These are phyloP conservation scores for Collybiopsis luxurians DNA, from an alignment of 768 basidiomycete species.

Conservation along the genomic window DNA sequence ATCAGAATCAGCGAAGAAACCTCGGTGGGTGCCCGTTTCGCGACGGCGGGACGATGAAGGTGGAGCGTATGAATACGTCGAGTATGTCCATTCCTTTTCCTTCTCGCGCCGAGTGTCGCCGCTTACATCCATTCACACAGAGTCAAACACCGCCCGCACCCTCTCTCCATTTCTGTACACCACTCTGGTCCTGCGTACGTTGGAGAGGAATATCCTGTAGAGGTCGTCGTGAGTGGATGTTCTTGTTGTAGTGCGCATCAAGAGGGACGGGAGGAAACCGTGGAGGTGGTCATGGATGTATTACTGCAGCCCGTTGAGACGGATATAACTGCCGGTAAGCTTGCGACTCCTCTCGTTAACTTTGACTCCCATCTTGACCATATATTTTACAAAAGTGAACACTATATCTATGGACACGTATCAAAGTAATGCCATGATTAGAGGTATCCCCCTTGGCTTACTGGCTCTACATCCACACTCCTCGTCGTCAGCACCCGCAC, in stretches of 20 bases:
- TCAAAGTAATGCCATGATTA: slow-evolving; percentile 69
- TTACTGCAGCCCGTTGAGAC: slow-evolving; percentile 79
- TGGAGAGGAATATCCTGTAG: slow-evolving; percentile 78
- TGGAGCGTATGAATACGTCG: slow-evolving; percentile 41
- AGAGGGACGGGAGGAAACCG: background rate
- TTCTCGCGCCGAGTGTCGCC: background rate
- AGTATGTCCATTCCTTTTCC: slow-evolving; percentile 34
- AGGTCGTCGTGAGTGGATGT: slow-evolving; percentile 50
- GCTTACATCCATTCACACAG: slow-evolving; percentile 1
- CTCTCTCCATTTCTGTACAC: slow-evolving; percentile 50
- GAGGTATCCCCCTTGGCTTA: slow-evolving; percentile 65
- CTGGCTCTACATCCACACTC: slow-evolving; percentile 31
- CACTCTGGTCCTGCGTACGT: slow-evolving; percentile 73
- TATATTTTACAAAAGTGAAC: slow-evolving; percentile 42
- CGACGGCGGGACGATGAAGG: slow-evolving; percentile 29
- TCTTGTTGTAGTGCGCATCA: background rate
- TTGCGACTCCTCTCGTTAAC: background rate
- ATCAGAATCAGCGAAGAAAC: no score
- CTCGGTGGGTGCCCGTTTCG: background rate
- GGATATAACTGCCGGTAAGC: slow-evolving; percentile 61
- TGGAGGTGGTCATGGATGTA: slow-evolving; percentile 70
- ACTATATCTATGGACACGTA: slow-evolving; percentile 59
- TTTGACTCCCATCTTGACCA: background rate
- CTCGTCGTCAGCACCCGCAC: background rate
- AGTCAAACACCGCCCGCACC: background rate